Percentiles rank a stretch among this genome's conserved stretches.
Evolutionary conservation across 2,329 filamentous ascomycete genomes (phyloP).

Genomic region (Bimuria novae-zelandiae): DNA sequence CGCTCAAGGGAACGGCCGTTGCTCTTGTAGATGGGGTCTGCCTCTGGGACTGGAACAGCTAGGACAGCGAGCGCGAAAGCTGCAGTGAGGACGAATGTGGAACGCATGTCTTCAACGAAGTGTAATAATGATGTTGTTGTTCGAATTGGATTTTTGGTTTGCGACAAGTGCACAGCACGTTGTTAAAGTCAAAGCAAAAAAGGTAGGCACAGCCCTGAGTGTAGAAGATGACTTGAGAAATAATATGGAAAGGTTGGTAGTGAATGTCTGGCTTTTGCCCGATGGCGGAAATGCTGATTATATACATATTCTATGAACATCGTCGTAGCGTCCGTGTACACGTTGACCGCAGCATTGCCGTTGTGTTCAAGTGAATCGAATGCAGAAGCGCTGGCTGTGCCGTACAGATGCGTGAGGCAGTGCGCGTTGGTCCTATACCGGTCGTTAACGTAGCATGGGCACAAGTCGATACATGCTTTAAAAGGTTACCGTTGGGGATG

Average conservation of each 20-base stretch:
- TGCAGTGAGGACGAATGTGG: constrained; percentile 1
- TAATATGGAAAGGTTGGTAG: not conserved
- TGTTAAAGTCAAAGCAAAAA: not conserved
- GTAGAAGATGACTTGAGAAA: no score
- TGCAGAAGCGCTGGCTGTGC: not conserved
- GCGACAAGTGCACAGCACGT: constrained; percentile 8
- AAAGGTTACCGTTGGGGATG: no score
- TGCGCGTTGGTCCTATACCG: no score
- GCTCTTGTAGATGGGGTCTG: no score
- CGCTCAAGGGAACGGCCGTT: no score
- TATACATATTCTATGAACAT: not conserved
- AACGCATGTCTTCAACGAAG: constrained; percentile 1
- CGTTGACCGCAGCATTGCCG: no score
- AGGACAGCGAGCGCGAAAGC: not conserved
- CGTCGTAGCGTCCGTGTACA: no score
- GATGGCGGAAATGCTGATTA: not conserved
- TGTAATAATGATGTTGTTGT: not conserved
- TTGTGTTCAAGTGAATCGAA: no score
- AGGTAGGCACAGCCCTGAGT: constrained; percentile 4
- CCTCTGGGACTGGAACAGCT: no score
- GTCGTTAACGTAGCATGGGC: no score
- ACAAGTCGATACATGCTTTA: no score
- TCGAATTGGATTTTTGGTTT: constrained; percentile 1
- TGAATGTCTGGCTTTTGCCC: not conserved
- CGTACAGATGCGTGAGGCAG: not conserved